phyloP scores from a whole-genome alignment of 306 rosid species.

The Hippophae tibetana region DNA sequence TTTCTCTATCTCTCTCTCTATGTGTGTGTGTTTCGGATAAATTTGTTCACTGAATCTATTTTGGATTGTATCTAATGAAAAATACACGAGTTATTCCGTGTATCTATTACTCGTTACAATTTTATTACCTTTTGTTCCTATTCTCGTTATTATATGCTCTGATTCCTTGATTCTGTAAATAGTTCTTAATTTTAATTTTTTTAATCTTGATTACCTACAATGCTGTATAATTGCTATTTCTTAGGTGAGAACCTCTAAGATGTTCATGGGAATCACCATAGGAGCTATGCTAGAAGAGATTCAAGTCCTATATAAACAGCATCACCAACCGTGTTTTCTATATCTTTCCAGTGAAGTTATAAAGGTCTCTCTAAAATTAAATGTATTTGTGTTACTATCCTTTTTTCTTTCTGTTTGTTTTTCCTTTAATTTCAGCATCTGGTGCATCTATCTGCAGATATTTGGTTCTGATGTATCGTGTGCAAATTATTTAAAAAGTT shows the following conservation, averaged over 20 bases:
- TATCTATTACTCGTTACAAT: not conserved
- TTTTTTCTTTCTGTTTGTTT: not conserved
- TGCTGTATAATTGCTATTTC: slow-evolving; percentile 10
- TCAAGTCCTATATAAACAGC: slow-evolving; percentile 82
- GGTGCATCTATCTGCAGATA: slow-evolving; percentile 56
- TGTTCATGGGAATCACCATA: slow-evolving; percentile 89
- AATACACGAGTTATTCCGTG: not conserved
- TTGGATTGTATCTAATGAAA: not conserved
- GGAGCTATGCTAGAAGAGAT: slow-evolving; percentile 98
- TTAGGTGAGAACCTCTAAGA: slow-evolving; percentile 96
- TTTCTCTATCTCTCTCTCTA: not conserved
- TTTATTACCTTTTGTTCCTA: not conserved
- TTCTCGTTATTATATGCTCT: not conserved
- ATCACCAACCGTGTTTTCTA: slow-evolving; percentile 96
- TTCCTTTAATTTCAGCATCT: slow-evolving; percentile 19
- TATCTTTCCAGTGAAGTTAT: slow-evolving; percentile 98
- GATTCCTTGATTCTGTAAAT: not conserved
- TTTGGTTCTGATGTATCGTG: slow-evolving; percentile 95
- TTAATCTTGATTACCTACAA: not conserved
- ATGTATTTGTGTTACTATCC: not conserved
- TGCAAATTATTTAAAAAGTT: slow-evolving; percentile 79
- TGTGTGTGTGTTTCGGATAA: not conserved
- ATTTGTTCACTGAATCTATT: not conserved
- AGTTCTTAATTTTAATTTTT: not conserved
- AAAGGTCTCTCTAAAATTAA: slow-evolving; percentile 35